Evolutionary conservation across 169 alveolate species (phyloP), one percentile per base, ranked within the genome.

Genomic region (Plasmodium vivax): DNA sequence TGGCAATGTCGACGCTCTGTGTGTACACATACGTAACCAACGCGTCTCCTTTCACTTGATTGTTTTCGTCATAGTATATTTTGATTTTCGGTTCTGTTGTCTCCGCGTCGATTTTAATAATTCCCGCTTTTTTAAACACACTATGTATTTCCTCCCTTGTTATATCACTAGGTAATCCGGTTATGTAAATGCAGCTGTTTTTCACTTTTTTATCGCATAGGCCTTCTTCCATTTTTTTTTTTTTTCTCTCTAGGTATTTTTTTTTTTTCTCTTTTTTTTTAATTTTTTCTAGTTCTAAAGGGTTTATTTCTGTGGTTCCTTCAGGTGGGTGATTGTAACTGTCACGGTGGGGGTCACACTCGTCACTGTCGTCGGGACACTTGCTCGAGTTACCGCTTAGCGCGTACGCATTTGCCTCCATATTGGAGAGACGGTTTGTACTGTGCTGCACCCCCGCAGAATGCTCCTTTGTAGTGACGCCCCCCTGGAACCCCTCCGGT

Each of bases 121-220:
- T 96, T 5, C 98, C 98, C 5, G 98, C 98, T 75, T 96, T 93
- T 72, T 95, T 97, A 94, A 97, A 97, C 8, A 97, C 95, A 14
- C 73, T 85, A 19, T 94, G 94, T 43, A 97, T 96, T 75, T 97
- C 98, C 51, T 91, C 96, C 58, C 58, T 82, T 9, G 96, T 96
- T 79, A 93, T 93, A 92, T 96, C 97, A 34, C 84, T 93, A 30
- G 98, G 98, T 16, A 97, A 94, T 2, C 98, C 98, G 56, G 97
- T 68, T 23, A 97, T 92, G 83, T 97, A 97, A 5, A 97, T 95
- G 72, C 96, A 96, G 43, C 94, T 93, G 74, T 96, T 96, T 51
- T 93, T 96, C 88, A 96, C 56, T 54, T 92, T 72, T 56, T 45
- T 84, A 38, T 92, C 93, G 58, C 94, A 93, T 43, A 88, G 75